Percentiles rank a stretch among this genome's conserved stretches.
phyloP scores from a whole-genome alignment of 1,284 basidiomycete species.

The Bothia castanella region DNA sequence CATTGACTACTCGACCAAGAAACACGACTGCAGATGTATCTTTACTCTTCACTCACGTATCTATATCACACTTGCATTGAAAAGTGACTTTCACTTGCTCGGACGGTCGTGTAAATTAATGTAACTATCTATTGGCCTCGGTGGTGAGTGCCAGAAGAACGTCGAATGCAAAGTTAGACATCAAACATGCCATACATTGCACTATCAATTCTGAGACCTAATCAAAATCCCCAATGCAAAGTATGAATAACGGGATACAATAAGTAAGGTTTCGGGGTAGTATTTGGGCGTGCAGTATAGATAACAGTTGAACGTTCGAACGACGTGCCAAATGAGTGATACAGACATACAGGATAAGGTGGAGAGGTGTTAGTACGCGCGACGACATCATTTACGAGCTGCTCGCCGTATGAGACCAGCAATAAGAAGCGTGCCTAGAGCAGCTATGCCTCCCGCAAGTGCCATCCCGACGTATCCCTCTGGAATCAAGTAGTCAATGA shows the following conservation, averaged over 20 bases:
- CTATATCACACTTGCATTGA: slow-evolving; percentile 31
- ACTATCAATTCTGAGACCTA: slow-evolving; percentile 16
- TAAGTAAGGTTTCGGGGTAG: slow-evolving; percentile 23
- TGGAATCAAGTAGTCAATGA: slow-evolving; percentile 32
- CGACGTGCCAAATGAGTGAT: slow-evolving; percentile 8
- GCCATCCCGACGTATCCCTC: slow-evolving; percentile 96
- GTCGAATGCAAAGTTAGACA: neutral
- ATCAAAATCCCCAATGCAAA: slow-evolving; percentile 10
- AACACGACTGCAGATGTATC: slow-evolving; percentile 26
- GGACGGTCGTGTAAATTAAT: slow-evolving; percentile 32
- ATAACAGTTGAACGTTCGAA: slow-evolving; percentile 6
- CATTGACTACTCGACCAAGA: slow-evolving; percentile 18
- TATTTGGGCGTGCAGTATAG: slow-evolving; percentile 7
- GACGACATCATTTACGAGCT: slow-evolving; percentile 55
- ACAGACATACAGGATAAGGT: slow-evolving; percentile 16
- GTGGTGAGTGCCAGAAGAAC: neutral
- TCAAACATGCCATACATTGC: neutral
- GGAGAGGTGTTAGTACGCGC: slow-evolving; percentile 12
- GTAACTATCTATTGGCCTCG: slow-evolving; percentile 25
- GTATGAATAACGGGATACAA: slow-evolving; percentile 27
- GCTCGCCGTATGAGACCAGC: slow-evolving; percentile 86
- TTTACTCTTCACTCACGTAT: slow-evolving; percentile 28
- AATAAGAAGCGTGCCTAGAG: slow-evolving; percentile 78
- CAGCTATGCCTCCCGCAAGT: slow-evolving; percentile 85
- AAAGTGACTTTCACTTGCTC: slow-evolving; percentile 21